Evolutionary conservation across 495 filamentous ascomycete genomes (phyloP), one percentile per base, ranked within the genome.

Genomic region (Podospora pseudocomata): DNA sequence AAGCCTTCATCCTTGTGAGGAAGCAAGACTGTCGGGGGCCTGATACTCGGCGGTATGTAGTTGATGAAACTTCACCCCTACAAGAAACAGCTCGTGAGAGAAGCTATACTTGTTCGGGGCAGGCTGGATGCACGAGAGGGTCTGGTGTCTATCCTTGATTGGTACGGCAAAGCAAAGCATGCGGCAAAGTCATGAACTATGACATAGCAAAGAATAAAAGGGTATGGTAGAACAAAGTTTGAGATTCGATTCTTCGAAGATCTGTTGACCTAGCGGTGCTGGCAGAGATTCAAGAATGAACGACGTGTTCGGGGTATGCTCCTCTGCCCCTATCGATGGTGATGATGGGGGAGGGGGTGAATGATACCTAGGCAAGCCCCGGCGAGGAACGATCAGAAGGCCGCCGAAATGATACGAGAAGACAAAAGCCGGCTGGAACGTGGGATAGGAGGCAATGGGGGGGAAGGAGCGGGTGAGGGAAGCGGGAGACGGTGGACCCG

Each of bases 1-100:
- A 76, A 28, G 44, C 65, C 67, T 75, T 82, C 82, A 85, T 85
- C 18, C n/a, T 58, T 58, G 3, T 20, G 55, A 11, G 23, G 23
- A 58, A 49, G 39, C 11, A 49, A 49, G 39, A 16, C 15, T 23
- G 23, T 9, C 39, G 2, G 39, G 39, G 9, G 7, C 9, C 15
- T 49, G 39, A 11, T 2, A 16, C 39, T 16, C 13, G 15, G 39
- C 2, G 39, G 3, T 49, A 49, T 49, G 5, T 11, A 13, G 13
- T 11, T 13, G 39, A 13, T 3, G 9, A 18, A 49, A 11, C 0
- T 39, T 16, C 13, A 49, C 7, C 9, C 39, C 39, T 49, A 49
- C 39, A 11, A 49, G 23, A 16, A 49, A 16, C 15, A 49, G 13
- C 39, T 16, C 9, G 39, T 6, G 39, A 9, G 39, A 16, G 13